Conservation (phyloP, 2,329 filamentous ascomycete species). For the Exophiala mesophila region DNA sequence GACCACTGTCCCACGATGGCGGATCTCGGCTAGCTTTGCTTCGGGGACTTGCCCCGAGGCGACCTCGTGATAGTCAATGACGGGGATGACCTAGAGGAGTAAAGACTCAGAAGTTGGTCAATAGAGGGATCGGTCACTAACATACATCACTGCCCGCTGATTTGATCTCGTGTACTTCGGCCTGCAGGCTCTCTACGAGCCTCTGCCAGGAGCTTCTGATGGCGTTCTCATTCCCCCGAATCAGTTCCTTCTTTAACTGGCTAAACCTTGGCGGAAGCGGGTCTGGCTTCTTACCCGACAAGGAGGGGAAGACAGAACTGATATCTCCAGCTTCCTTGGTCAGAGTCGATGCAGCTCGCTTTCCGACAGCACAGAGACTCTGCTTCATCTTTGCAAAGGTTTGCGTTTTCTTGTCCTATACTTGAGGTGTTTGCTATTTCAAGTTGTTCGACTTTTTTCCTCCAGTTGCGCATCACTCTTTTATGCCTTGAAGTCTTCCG, state of each 20-base stretch:
- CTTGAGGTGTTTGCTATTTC: too few species aligned
- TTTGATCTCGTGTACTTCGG: constrained; percentile 40
- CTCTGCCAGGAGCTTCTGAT: constrained; percentile 40
- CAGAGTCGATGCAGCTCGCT: constrained; percentile 28
- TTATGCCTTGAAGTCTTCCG: constrained; percentile 7
- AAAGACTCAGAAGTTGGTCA: constrained; percentile 2
- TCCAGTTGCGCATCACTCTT: neutral
- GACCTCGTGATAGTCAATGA: constrained; percentile 39
- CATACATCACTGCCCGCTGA: constrained; percentile 38
- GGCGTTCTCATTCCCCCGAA: constrained; percentile 37
- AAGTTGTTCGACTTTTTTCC: too few species aligned
- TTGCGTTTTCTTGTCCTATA: too few species aligned
- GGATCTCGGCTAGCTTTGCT: constrained; percentile 46
- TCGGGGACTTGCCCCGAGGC: constrained; percentile 34
- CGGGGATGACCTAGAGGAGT: constrained; percentile 36
- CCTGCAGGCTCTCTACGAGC: constrained; percentile 36
- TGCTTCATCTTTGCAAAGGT: constrained; percentile 10
- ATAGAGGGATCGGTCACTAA: constrained; percentile 1
- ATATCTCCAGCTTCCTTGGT: constrained; percentile 45
- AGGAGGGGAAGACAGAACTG: constrained; percentile 45
- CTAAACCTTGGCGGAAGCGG: constrained; percentile 40
- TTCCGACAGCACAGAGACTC: constrained; percentile 2
- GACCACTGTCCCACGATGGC: constrained; percentile 59
- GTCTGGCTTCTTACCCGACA: constrained; percentile 40
- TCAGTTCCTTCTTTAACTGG: constrained; percentile 37